Conservation (phyloP, 495 filamentous ascomycete genomes). For the Hypoxylon cercidicola region DNA sequence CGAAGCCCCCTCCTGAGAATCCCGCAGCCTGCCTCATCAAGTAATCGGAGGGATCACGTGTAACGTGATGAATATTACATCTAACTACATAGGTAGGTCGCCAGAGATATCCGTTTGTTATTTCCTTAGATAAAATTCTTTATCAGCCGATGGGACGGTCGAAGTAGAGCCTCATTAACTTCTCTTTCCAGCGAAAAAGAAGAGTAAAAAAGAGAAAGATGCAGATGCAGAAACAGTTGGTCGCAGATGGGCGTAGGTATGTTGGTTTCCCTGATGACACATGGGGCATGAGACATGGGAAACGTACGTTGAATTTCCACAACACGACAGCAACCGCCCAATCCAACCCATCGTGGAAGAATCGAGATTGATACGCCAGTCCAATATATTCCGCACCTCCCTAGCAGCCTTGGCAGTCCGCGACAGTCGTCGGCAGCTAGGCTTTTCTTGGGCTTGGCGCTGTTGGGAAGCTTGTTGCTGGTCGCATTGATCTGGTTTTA, state of each 20-base stretch:
- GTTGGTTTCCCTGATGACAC: slow-evolving; percentile 1
- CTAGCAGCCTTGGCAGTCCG: slow-evolving; percentile 33
- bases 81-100: not conserved
- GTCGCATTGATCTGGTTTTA: slow-evolving; percentile 25
- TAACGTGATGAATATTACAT: not conserved
- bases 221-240: not conserved
- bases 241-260: not conserved
- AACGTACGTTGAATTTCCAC: no score
- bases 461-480: slow-evolving; percentile 13
- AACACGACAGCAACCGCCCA: slow-evolving; percentile 13
- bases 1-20: not conserved
- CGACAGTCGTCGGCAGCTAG: slow-evolving; percentile 36
- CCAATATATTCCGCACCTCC: slow-evolving; percentile 42
- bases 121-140: slow-evolving; percentile 5
- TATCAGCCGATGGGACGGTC: slow-evolving; percentile 4
- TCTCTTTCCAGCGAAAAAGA: not conserved
- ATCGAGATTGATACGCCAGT: slow-evolving; percentile 39
- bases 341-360: slow-evolving; percentile 26
- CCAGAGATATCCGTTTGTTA: no score
- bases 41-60: slow-evolving; percentile 2
- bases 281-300: no score
- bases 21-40: not conserved
- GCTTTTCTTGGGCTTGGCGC: slow-evolving; percentile 22
- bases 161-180: not conserved
- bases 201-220: no score